A percentile compares a stretch with the other conserved stretches of the same genome.
Evolutionary conservation across 2,329 filamentous ascomycete genomes (phyloP).

Genomic region (Hymenoscyphus scutula): DNA sequence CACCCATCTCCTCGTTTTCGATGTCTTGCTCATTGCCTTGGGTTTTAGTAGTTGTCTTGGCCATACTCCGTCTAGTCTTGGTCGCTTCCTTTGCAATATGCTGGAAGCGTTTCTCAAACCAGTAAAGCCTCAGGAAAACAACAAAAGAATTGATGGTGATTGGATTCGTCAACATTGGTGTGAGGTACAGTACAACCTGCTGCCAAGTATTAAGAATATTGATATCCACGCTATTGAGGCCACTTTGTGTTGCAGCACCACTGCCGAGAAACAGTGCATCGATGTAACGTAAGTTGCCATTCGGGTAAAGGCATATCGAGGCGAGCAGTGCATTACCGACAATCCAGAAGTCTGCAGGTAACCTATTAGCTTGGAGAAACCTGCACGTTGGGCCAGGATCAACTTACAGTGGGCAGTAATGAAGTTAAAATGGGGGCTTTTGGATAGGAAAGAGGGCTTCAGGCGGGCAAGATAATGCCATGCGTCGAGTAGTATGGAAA

Average conservation of each 20-base stretch:
- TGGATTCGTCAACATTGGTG: slow-evolving; percentile 73
- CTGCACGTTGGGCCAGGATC: slow-evolving; percentile 1
- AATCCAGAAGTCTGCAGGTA: slow-evolving; percentile 69
- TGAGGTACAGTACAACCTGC: slow-evolving; percentile 69
- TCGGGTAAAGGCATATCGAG: slow-evolving; percentile 73
- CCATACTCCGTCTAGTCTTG: slow-evolving; percentile 60
- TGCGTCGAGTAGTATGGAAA: slow-evolving; percentile 25
- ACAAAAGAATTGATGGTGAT: slow-evolving; percentile 83
- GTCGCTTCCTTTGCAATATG: slow-evolving; percentile 74
- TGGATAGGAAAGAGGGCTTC: slow-evolving; percentile 57
- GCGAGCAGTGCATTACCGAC: slow-evolving; percentile 68
- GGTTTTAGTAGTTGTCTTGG: slow-evolving; percentile 58
- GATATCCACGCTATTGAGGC: slow-evolving; percentile 76
- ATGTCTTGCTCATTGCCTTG: slow-evolving; percentile 46
- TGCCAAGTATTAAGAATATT: slow-evolving; percentile 69
- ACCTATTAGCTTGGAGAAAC: slow-evolving; percentile 5
- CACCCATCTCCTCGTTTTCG: slow-evolving; percentile 50
- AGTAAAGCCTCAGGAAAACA: slow-evolving; percentile 90
- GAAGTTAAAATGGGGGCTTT: slow-evolving; percentile 72
- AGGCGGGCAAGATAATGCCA: slow-evolving; percentile 47
- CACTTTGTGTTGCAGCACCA: slow-evolving; percentile 86
- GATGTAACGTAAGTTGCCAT: slow-evolving; percentile 67
- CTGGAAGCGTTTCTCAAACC: slow-evolving; percentile 97
- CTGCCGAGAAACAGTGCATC: slow-evolving; percentile 88
- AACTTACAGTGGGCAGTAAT: slow-evolving; percentile 74